These are phyloP conservation scores for Kwoniella shandongensis DNA, from an alignment of 768 basidiomycete genomes.

Conservation along the genomic window DNA sequence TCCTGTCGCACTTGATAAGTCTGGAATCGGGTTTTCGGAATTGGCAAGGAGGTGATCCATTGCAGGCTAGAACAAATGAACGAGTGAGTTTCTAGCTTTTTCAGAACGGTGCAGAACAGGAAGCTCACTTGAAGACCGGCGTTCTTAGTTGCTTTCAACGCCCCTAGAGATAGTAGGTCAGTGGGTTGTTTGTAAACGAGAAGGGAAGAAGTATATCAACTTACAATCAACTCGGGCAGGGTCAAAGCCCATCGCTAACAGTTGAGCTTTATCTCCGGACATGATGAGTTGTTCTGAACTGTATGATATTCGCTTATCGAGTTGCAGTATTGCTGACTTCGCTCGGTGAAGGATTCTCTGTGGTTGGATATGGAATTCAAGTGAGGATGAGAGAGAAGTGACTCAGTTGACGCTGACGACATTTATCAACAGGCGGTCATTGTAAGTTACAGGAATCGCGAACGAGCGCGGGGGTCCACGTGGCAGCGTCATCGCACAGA, in stretches of 20 bases:
- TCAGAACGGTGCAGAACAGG: slow-evolving; percentile 59
- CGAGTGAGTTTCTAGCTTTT: slow-evolving; percentile 17
- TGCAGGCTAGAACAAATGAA: slow-evolving; percentile 38
- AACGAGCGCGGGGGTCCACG: too few species aligned
- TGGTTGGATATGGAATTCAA: too few species aligned
- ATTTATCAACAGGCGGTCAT: too few species aligned
- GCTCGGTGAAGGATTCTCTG: too few species aligned
- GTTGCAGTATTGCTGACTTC: too few species aligned
- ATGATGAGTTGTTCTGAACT: slow-evolving; percentile 23
- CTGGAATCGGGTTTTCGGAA: slow-evolving; percentile 70
- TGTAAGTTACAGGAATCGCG: too few species aligned
- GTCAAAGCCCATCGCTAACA: slow-evolving; percentile 86
- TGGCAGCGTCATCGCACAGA: too few species aligned
- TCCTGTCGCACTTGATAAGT: slow-evolving; percentile 38
- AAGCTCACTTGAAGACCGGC: slow-evolving; percentile 68
- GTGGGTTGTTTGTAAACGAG: slow-evolving; percentile 7
- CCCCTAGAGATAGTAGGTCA: slow-evolving; percentile 62
- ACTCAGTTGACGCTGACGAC: too few species aligned
- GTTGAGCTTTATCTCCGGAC: slow-evolving; percentile 49
- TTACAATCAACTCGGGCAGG: slow-evolving; percentile 77
- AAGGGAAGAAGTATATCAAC: slow-evolving; percentile 47
- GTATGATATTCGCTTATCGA: too few species aligned
- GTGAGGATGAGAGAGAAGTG: too few species aligned
- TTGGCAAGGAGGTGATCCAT: slow-evolving; percentile 88
- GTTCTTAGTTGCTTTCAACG: slow-evolving; percentile 75